These are phyloP conservation scores for Globisporangium irregulare DNA, from an alignment of 352 stramenopile species.

Conservation along the genomic window DNA sequence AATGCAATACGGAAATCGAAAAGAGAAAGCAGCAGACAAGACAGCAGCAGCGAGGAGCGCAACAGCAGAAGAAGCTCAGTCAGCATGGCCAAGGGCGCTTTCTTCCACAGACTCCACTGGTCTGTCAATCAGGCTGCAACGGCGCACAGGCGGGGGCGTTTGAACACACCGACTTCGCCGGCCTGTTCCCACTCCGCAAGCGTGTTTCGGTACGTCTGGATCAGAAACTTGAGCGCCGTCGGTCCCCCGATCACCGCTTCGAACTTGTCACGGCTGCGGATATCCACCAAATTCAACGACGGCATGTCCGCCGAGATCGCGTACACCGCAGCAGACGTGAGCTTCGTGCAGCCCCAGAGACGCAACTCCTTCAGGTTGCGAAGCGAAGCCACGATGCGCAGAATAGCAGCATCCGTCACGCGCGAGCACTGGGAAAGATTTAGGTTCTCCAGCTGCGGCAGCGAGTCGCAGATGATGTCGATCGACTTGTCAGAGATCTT, in stretches of 20 bases:
- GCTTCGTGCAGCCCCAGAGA: conserved; percentile 80
- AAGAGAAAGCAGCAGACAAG: conserved; percentile 17
- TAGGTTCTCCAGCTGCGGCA: conserved; percentile 49
- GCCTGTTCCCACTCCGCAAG: conserved; percentile 70
- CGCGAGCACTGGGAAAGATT: conserved; percentile 83
- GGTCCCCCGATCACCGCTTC: conserved; percentile 75
- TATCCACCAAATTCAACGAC: conserved; percentile 64
- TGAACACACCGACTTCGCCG: conserved; percentile 71
- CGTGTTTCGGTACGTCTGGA: conserved; percentile 67
- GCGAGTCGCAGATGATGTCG: conserved; percentile 40
- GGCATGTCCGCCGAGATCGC: conserved; percentile 66
- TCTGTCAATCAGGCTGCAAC: conserved; percentile 44
- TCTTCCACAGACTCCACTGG: too few species aligned
- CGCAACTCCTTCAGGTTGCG: conserved; percentile 61
- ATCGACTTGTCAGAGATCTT: conserved; percentile 78
- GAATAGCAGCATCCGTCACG: conserved; percentile 70
- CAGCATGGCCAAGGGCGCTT: conserved; percentile 4
- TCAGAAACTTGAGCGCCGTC: conserved; percentile 74
- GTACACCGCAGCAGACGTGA: conserved; percentile 67
- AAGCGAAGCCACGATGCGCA: conserved; percentile 54
- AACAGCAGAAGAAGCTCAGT: conserved; percentile 5
- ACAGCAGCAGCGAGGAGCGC: conserved; percentile 8
- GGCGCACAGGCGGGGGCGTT: conserved; percentile 49
- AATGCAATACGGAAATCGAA: conserved; percentile 12
- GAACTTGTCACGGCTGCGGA: conserved; percentile 75